Conservation (phyloP, 495 filamentous ascomycete genomes). For the Aspergillus sparsus region DNA sequence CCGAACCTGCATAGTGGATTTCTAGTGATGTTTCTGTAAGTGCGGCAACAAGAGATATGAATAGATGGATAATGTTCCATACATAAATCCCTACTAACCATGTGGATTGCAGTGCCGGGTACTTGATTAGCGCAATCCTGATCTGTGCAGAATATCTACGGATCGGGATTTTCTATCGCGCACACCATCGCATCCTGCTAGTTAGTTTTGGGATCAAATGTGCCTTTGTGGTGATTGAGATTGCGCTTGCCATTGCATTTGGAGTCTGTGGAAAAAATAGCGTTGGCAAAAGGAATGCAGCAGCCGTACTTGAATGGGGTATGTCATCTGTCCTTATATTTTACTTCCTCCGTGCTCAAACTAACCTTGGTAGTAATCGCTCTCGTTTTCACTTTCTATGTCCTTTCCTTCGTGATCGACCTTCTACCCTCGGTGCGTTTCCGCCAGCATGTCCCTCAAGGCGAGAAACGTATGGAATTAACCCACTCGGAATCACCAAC, state of each 20-base stretch:
- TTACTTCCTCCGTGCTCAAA: slow-evolving; percentile 2
- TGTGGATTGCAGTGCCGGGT: slow-evolving; percentile 38
- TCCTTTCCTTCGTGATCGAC: slow-evolving; percentile 87
- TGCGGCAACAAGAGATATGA: slow-evolving; percentile 1
- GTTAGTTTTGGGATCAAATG: slow-evolving; percentile 82
- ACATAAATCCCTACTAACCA: not conserved
- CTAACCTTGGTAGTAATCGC: slow-evolving; percentile 60
- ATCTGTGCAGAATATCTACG: slow-evolving; percentile 87
- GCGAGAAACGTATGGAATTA: slow-evolving; percentile 41
- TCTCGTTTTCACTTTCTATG: slow-evolving; percentile 86
- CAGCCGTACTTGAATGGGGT: slow-evolving; percentile 73
- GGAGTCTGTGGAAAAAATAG: slow-evolving; percentile 39
- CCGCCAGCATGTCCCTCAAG: slow-evolving; percentile 52
- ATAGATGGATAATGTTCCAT: too few relatives aligned
- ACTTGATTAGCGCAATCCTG: slow-evolving; percentile 77
- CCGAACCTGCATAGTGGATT: slow-evolving; percentile 71
- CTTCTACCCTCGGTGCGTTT: slow-evolving; percentile 76
- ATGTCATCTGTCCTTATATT: slow-evolving; percentile 13
- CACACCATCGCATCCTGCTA: slow-evolving; percentile 67
- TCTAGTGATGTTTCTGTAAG: slow-evolving; percentile 79
- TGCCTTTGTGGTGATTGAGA: slow-evolving; percentile 74
- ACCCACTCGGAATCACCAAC: slow-evolving; percentile 14
- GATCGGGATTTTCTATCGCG: slow-evolving; percentile 72
- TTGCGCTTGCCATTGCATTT: slow-evolving; percentile 71
- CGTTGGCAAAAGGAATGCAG: slow-evolving; percentile 51